Evolutionary conservation across 257 asterid species (phyloP).

Genomic region (Solanum raphanifolium): DNA sequence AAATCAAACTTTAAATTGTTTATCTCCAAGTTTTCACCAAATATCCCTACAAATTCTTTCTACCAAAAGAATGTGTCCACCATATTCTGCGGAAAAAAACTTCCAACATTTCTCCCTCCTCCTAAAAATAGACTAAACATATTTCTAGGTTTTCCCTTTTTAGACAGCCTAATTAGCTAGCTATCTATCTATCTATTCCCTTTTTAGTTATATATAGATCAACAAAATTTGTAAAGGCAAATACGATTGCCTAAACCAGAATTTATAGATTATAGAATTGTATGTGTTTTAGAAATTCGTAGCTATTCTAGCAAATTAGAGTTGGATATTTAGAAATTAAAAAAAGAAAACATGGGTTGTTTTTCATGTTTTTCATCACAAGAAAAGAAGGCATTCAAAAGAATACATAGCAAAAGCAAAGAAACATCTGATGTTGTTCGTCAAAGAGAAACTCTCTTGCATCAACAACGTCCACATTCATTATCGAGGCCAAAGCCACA

Average conservation of each 20-base stretch:
- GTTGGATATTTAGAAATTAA: background rate
- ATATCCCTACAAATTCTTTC: constrained; percentile 17
- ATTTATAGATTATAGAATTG: background rate
- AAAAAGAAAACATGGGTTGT: constrained; percentile 5
- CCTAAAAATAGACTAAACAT: background rate
- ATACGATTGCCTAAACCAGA: background rate
- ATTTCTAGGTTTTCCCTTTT: background rate
- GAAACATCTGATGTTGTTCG: background rate
- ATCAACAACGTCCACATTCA: background rate
- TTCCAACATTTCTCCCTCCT: background rate
- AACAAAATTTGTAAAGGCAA: background rate
- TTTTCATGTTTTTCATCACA: constrained; percentile 15
- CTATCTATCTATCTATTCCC: background rate
- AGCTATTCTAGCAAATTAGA: background rate
- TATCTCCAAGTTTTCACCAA: background rate
- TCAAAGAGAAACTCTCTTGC: background rate
- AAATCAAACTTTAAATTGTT: background rate
- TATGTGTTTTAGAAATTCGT: background rate
- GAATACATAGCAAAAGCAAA: background rate
- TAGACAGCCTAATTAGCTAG: background rate
- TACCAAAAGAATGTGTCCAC: constrained; percentile 15
- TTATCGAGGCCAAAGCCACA: background rate
- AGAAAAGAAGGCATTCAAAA: constrained; percentile 7
- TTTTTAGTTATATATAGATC: background rate
- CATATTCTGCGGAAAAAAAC: constrained; percentile 21